Conservation (phyloP, 257 asterid genomes). For the Solanum chiquidenum region DNA sequence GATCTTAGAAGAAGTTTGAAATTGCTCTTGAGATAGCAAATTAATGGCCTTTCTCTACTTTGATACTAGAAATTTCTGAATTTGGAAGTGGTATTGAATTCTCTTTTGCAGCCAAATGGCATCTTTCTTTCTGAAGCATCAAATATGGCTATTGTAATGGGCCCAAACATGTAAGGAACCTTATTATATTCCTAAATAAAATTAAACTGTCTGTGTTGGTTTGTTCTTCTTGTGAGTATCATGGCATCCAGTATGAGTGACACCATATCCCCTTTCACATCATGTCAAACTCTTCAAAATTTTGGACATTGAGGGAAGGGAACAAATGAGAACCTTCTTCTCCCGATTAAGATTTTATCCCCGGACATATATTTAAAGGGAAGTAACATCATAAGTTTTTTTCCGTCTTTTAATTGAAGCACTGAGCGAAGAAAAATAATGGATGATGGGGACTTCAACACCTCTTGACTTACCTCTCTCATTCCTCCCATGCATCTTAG, state of each 20-base stretch:
- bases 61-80: neutral
- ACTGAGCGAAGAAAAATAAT: neutral
- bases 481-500: neutral
- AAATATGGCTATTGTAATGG: constrained; percentile 79
- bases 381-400: neutral
- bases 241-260: neutral
- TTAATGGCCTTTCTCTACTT: neutral
- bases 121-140: constrained; percentile 95
- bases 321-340: neutral
- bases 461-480: neutral
- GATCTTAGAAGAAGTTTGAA: neutral
- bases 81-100: constrained; percentile 10
- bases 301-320: neutral
- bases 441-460: neutral
- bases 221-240: constrained; percentile 4
- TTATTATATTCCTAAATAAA: neutral
- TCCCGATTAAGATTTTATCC: neutral
- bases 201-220: neutral
- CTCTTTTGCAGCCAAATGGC: constrained; percentile 76
- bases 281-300: neutral
- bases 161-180: constrained; percentile 92
- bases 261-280: neutral
- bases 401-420: neutral
- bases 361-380: neutral
- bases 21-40: neutral